Conservation (phyloP, 257 asterid genomes). For the Solanum lycopersicoides region DNA sequence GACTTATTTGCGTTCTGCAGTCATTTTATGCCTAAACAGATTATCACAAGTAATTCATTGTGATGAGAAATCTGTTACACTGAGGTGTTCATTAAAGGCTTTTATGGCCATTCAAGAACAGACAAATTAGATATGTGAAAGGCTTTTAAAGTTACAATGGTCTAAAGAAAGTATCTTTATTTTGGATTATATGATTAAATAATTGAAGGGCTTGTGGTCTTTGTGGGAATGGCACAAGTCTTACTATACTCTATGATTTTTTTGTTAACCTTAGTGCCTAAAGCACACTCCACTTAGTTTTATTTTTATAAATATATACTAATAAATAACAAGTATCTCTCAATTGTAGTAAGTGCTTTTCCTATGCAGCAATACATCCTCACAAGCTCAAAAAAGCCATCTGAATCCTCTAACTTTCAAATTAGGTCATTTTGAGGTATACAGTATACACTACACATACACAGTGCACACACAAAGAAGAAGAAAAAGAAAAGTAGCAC, state of each 20-base stretch:
- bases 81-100: no score
- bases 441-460: neutral
- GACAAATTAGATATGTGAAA: neutral
- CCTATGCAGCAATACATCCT: constrained; percentile 19
- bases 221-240: constrained; percentile 27
- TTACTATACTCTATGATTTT: constrained; percentile 1
- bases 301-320: neutral
- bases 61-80: neutral
- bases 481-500: neutral
- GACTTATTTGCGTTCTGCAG: neutral
- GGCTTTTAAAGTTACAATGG: neutral
- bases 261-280: constrained; percentile 19
- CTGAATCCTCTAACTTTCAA: neutral
- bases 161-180: neutral
- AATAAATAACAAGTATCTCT: neutral
- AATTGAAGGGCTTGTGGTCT: neutral
- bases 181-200: neutral
- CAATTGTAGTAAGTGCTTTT: constrained; percentile 14
- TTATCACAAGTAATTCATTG: neutral
- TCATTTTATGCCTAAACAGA: neutral
- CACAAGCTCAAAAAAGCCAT: neutral
- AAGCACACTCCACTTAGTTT: constrained; percentile 40
- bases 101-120: no score
- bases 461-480: neutral
- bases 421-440: neutral